Conservation (phyloP, 2,329 filamentous ascomycete genomes). For the Phialophora verrucosa region DNA sequence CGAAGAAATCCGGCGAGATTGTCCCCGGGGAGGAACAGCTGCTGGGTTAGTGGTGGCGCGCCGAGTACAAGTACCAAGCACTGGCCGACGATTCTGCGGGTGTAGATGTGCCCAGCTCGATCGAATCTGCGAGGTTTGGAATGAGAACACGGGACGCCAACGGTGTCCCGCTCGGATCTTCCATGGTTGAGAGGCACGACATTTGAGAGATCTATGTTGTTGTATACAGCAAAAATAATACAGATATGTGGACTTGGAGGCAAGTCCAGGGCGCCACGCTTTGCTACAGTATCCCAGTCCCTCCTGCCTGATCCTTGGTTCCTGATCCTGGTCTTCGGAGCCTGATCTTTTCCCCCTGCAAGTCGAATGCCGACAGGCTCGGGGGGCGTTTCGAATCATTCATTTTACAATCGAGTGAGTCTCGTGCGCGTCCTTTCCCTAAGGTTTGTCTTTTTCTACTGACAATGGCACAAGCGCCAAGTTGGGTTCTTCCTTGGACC, state of each 20-base stretch:
- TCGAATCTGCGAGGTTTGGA: not conserved
- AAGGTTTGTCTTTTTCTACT: not conserved
- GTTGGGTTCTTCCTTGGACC: too few relatives aligned
- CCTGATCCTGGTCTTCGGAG: not conserved
- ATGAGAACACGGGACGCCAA: not conserved
- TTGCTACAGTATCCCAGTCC: not conserved
- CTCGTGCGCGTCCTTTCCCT: not conserved
- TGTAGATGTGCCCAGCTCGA: not conserved
- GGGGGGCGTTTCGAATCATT: not conserved
- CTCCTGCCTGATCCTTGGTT: not conserved
- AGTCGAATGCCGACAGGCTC: not conserved
- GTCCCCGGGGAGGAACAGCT: slow-evolving; percentile 57
- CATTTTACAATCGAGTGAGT: not conserved
- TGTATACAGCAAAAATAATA: not conserved
- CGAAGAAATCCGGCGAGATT: slow-evolving; percentile 65
- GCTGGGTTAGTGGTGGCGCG: slow-evolving; percentile 1
- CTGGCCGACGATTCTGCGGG: not conserved
- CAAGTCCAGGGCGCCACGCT: not conserved
- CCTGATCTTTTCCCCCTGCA: too few relatives aligned
- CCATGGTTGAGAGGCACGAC: not conserved
- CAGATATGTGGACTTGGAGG: not conserved
- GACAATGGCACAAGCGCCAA: not conserved
- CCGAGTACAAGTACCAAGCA: not conserved
- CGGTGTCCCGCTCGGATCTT: too few relatives aligned
- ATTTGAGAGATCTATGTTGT: not conserved